These are phyloP conservation scores for Phanerochaete sordida DNA, from an alignment of 768 basidiomycete genomes.

Conservation along the genomic window DNA sequence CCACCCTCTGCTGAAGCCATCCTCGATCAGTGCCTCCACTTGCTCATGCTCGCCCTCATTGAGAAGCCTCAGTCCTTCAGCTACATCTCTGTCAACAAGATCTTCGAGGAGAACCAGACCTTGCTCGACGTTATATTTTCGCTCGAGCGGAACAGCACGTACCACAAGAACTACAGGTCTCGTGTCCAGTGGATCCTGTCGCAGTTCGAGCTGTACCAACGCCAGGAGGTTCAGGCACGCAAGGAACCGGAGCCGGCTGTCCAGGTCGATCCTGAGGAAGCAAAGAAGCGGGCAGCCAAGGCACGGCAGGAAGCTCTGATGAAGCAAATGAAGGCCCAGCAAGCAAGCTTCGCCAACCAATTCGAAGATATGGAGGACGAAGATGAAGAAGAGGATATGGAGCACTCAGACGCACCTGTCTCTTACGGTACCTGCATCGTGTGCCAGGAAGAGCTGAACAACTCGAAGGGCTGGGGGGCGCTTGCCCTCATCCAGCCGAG, in stretches of 20 bases:
- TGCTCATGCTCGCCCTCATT: conserved; percentile 82
- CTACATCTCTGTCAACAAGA: conserved; percentile 46
- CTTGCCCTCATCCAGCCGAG: conserved; percentile 89
- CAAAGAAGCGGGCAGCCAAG: conserved; percentile 82
- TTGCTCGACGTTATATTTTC: conserved; percentile 71
- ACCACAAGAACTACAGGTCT: conserved; percentile 61
- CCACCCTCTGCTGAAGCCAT: conserved; percentile 86
- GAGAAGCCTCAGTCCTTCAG: conserved; percentile 66
- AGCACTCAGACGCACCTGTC: conserved; percentile 41
- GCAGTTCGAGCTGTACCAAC: conserved; percentile 51
- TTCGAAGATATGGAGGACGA: conserved; percentile 72
- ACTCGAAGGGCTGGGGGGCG: conserved; percentile 72
- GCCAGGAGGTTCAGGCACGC: conserved; percentile 52
- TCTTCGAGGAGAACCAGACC: conserved; percentile 57
- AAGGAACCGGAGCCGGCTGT: conserved; percentile 35
- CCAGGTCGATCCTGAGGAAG: conserved; percentile 53
- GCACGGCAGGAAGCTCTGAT: conserved; percentile 91
- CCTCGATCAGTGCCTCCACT: conserved; percentile 83
- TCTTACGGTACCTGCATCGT: conserved; percentile 95
- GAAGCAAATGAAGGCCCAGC: conserved; percentile 93
- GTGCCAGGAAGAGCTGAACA: conserved; percentile 90
- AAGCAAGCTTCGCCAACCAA: conserved; percentile 79
- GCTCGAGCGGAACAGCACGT: conserved; percentile 76
- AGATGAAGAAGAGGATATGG: conserved; percentile 60
- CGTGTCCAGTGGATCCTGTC: conserved; percentile 76